Percentiles rank a stretch among this genome's conserved stretches.
phyloP scores from a whole-genome alignment of 768 basidiomycete genomes.

The Pleurotus ostreatus region DNA sequence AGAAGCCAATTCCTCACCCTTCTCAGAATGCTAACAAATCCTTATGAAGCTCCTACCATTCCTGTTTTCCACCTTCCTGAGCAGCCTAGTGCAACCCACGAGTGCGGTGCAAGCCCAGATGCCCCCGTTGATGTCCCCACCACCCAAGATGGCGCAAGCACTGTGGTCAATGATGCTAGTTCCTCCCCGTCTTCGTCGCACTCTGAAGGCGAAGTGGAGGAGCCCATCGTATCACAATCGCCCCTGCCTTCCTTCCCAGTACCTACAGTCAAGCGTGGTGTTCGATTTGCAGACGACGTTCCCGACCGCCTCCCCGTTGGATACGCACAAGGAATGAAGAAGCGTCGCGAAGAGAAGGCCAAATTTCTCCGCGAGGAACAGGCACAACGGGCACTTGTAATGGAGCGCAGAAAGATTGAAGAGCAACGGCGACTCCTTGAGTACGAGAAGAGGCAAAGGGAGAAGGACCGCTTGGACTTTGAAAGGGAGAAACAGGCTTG shows the following conservation, averaged over 20 bases:
- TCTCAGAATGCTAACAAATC: no score
- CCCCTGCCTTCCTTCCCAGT: background rate
- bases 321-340: conserved; percentile 67
- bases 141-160: conserved; percentile 9
- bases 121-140: conserved; percentile 10
- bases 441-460: conserved; percentile 37
- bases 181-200: conserved; percentile 12
- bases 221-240: conserved; percentile 11
- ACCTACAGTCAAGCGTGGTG: conserved; percentile 47
- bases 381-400: conserved; percentile 45
- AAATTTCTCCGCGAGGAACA: conserved; percentile 60
- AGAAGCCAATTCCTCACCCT: no score
- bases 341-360: conserved; percentile 70
- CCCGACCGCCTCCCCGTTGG: conserved; percentile 68
- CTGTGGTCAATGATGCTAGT: conserved; percentile 5
- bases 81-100: no score
- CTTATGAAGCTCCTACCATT: background rate
- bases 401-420: conserved; percentile 35
- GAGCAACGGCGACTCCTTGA: conserved; percentile 43
- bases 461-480: conserved; percentile 42
- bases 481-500: conserved; percentile 48
- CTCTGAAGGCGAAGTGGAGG: conserved; percentile 7
- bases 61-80: background rate
- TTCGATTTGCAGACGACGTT: conserved; percentile 61
- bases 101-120: no score